Conservation (phyloP, 441 rosid species). For the Euphorbia corollata region DNA sequence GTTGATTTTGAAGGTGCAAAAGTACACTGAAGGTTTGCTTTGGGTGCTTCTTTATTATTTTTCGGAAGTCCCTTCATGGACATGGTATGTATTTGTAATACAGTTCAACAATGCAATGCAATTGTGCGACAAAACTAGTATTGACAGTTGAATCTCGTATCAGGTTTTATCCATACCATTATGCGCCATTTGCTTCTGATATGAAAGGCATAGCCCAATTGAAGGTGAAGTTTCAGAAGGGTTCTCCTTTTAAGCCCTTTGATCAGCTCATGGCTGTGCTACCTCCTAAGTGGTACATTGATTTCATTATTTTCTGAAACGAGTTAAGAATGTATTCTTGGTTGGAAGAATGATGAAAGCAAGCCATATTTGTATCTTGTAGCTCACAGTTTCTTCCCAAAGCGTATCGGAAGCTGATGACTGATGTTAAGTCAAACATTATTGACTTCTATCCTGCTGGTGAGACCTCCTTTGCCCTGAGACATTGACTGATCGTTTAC, state of each 20-base stretch:
- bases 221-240: background rate
- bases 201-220: background rate
- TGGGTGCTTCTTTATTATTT: too few species aligned
- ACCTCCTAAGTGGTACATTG: background rate
- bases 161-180: background rate
- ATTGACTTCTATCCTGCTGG: background rate
- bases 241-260: background rate
- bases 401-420: background rate
- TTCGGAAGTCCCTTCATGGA: too few species aligned
- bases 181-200: background rate
- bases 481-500: background rate
- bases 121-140: background rate
- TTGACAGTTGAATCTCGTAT: background rate
- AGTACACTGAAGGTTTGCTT: too few species aligned
- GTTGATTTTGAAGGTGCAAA: too few species aligned
- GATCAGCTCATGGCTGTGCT: background rate
- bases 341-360: background rate
- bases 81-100: too few species aligned
- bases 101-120: background rate
- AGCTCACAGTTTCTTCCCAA: slow-evolving; percentile 3
- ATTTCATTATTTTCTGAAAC: background rate
- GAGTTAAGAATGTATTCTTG: background rate
- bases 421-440: background rate
- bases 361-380: background rate
- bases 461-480: background rate